Evolutionary conservation across 495 filamentous ascomycete species (phyloP).

Genomic region (Penicillium longicatenatum): DNA sequence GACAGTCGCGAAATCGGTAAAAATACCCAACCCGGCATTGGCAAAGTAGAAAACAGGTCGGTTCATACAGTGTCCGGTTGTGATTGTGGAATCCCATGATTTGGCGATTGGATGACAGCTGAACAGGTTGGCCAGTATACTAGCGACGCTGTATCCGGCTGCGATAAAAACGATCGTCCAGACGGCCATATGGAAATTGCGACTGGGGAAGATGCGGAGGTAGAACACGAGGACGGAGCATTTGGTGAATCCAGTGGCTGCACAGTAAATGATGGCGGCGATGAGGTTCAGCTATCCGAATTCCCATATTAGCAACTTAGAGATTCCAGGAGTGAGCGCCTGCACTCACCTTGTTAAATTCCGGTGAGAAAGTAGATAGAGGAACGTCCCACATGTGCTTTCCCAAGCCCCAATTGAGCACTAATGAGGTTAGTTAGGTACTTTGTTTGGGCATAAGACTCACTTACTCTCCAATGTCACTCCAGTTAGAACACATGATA

Average conservation of each 20-base stretch:
- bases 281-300: slow-evolving; percentile 26
- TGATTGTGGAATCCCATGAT: slow-evolving; percentile 32
- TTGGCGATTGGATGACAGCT: slow-evolving; percentile 35
- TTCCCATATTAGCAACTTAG: not conserved
- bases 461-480: slow-evolving; percentile 32
- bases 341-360: slow-evolving; percentile 21
- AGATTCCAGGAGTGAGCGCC: not conserved
- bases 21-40: slow-evolving; percentile 37
- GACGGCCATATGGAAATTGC: slow-evolving; percentile 34
- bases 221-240: slow-evolving; percentile 51
- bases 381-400: slow-evolving; percentile 37
- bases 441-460: not conserved
- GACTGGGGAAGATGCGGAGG: slow-evolving; percentile 48
- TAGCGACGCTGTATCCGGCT: slow-evolving; percentile 35
- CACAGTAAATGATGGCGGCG: slow-evolving; percentile 38
- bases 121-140: slow-evolving; percentile 36
- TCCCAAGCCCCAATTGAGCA: slow-evolving; percentile 34
- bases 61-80: slow-evolving; percentile 30
- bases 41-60: slow-evolving; percentile 38
- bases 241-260: slow-evolving; percentile 41
- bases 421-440: slow-evolving; percentile 12
- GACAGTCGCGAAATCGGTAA: slow-evolving; percentile 41
- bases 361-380: slow-evolving; percentile 10
- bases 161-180: slow-evolving; percentile 38
- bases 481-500: slow-evolving; percentile 31